Evolutionary conservation across 2,329 filamentous ascomycete genomes (phyloP), one percentile per base, ranked within the genome.

Genomic region (Colletotrichum tabaci): DNA sequence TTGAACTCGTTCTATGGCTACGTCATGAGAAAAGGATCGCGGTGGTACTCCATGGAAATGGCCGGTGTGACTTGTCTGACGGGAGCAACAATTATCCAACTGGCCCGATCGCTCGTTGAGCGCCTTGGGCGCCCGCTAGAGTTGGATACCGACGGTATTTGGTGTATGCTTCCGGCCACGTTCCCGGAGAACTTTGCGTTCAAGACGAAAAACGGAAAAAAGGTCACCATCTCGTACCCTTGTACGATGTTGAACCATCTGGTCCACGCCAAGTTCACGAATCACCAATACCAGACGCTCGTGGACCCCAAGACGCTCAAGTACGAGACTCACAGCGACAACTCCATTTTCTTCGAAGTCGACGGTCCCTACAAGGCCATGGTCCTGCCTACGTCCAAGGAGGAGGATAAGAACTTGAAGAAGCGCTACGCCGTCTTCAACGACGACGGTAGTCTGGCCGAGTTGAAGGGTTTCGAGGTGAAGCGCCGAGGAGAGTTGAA

Each of bases 1-100:
- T 82, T 99, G 66, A 99, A 99, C 85, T 98, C 95, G 67, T 99
- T 99, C 85, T 99, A 99, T 77, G 96, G 96, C 74, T 99, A 99
- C 80, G 96, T 98, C 80, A 99, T 99, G 96, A 89, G 96, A 84
- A 99, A 99, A 81, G 96, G 96, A 44, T 99, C 96, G 47, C 91
- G 96, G 66, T 99, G 96, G 96, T 99, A 99, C 80, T 99, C 96
- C 21, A 92, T 99, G 89, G 96, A 99, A 80, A 99, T 99, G 96
- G 96, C 97, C 18, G 96, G 96, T 76, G 96, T 99, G 5, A 99
- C 96, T 52, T 99, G 96, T 84, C 85, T 99, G 80, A 99, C 96
- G 1, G 96, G 96, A 73, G 96, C 96, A 42, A 94, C 92, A 52
- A 99, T 99, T 79, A 99, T 99, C 80, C 96, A 99, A 79, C 91